These are phyloP conservation scores for Phanerodontia chrysosporium DNA, from an alignment of 768 basidiomycete species.

Conservation along the genomic window DNA sequence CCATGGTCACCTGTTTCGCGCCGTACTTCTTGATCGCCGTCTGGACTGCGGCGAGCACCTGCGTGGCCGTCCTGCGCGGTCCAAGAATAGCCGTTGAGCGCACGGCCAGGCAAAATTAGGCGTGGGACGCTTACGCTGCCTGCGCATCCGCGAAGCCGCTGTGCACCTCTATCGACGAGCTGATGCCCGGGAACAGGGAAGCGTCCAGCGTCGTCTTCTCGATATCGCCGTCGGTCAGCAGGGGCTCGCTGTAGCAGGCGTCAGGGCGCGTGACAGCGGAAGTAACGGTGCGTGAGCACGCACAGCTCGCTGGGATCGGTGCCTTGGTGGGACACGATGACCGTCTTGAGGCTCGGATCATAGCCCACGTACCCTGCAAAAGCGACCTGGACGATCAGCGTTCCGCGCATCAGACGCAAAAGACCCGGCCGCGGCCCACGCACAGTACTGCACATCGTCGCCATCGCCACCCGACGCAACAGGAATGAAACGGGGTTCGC, in stretches of 20 bases:
- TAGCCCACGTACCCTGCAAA: constrained; percentile 49
- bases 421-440: neutral
- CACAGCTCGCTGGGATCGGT: constrained; percentile 32
- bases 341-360: constrained; percentile 34
- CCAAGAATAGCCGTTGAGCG: constrained; percentile 5
- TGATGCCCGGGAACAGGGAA: constrained; percentile 47
- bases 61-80: constrained; percentile 33
- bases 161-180: constrained; percentile 37
- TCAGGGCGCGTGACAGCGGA: neutral
- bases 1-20: constrained; percentile 38
- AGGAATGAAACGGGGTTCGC: constrained; percentile 46
- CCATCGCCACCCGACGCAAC: constrained; percentile 48
- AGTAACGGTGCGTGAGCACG: constrained; percentile 5
- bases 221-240: constrained; percentile 42
- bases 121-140: constrained; percentile 38
- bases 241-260: constrained; percentile 24
- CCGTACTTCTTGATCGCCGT: constrained; percentile 31
- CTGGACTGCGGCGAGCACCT: constrained; percentile 42
- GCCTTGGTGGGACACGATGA: constrained; percentile 36
- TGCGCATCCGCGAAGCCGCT: constrained; percentile 44
- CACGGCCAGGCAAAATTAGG: no score
- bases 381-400: neutral
- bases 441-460: constrained; percentile 35
- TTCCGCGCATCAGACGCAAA: neutral
- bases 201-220: constrained; percentile 31